phyloP scores from a whole-genome alignment of 73 alveolate genomes.

The Tetrahymena borealis region DNA sequence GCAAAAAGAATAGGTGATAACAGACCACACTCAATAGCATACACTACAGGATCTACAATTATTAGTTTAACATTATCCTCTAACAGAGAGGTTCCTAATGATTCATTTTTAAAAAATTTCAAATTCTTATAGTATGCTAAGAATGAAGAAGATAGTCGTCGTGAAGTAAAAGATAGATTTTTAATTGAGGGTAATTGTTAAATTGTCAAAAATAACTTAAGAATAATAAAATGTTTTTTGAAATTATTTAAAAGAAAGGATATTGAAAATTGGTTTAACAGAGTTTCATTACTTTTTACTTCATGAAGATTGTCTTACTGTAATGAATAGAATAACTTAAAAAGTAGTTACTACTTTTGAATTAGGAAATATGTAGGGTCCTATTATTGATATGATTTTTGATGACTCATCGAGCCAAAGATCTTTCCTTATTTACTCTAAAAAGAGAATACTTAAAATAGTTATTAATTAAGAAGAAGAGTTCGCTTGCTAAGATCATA shows the following conservation, averaged over 20 bases:
- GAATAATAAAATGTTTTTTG: not conserved
- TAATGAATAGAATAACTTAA: not conserved
- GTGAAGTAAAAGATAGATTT: not conserved
- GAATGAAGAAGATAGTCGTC: not conserved
- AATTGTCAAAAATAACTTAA: not conserved
- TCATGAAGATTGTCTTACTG: not conserved
- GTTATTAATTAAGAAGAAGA: not conserved
- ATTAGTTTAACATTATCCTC: not conserved
- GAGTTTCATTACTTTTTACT: not conserved
- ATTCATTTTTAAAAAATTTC: not conserved
- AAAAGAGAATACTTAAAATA: not conserved
- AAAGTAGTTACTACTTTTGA: not conserved
- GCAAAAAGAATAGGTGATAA: not conserved
- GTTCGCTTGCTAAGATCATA: not conserved
- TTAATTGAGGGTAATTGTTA: not conserved
- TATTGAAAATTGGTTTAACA: not conserved
- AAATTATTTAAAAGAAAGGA: not conserved
- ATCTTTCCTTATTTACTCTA: not conserved
- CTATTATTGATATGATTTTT: not conserved
- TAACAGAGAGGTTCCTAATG: not conserved
- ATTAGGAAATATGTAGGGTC: not conserved
- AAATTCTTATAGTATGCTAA: not conserved
- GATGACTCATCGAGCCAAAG: not conserved
- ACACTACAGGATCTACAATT: not conserved
- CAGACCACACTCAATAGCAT: not conserved